Base-by-base conservation (phyloP, 2,329 filamentous ascomycete genomes). In the Exophiala aquamarina region DNA sequence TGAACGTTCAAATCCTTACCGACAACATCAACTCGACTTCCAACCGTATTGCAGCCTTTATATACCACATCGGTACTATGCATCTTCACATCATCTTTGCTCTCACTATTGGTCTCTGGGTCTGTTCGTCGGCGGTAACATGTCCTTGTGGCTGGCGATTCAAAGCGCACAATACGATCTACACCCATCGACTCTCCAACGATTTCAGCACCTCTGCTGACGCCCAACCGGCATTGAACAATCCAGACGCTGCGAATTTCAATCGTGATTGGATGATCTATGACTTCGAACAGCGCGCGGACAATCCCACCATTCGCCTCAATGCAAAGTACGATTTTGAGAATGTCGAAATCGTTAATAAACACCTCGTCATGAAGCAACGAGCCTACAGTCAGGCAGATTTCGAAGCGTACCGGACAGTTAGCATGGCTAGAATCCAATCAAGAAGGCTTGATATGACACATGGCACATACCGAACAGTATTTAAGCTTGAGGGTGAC, bases 391-490 rank as follows among this genome's bases (percentile, higher is more conserved):
- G 55, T 11, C 49, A 47, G 15, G 50, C 47, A 19, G 50, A 58
- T 19, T 34, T 57, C 7, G 18, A 49, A 26, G 35, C 39, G 9
- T 50, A 50, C 36, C 37, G 50, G 13, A 57, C 54, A 19, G 60
- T 64, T 29, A 59, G 58, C 36, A 56, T 63, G 31, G 58, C 61
- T 15, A 59, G 59, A 3, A 59, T 63, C 32, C 56, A 60, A 18
- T 58, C 55, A 21, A 42, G 50, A 34, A 49, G 35, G 13, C 44
- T 47, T 9, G 55, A 63, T 43, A 57, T 62, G 28, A 39, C 58
- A 7, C 51, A 62, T 42, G 61, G 61, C 20, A 62, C 60, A 23
- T 64, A 61, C 32, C 50, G 59, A 33, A 46, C 56, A 9, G 53
- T 60, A 31, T 51, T 61, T 37, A 61, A 60, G 38, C 33, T 63